These are phyloP conservation scores for cucumber (Cucumis sativus) DNA, from an alignment of 306 rosid genomes.

Conservation along the genomic window Cucumber_9930_V3 NC_026655.2:31352501-31353000, in stretches of 20 bases:
- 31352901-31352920: slow-evolving; percentile 66
- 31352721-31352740: slow-evolving; percentile 49
- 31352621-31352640: slow-evolving; percentile 61
- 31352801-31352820: slow-evolving; percentile 27
- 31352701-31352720: slow-evolving; percentile 24
- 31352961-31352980: slow-evolving; percentile 77
- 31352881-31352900: slow-evolving; percentile 61
- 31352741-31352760: slow-evolving; percentile 39
- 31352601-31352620: slow-evolving; percentile 59
- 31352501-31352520: slow-evolving; percentile 32
- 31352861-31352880: slow-evolving; percentile 45
- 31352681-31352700: slow-evolving; percentile 53
- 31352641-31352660: slow-evolving; percentile 42
- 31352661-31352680: slow-evolving; percentile 73
- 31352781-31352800: slow-evolving; percentile 55
- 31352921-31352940: slow-evolving; percentile 64
- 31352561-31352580: slow-evolving; percentile 39
- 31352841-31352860: slow-evolving; percentile 69
- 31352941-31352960: slow-evolving; percentile 40
- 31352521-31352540: slow-evolving; percentile 44
- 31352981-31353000: slow-evolving; percentile 69
- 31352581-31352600: slow-evolving; percentile 56
- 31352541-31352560: slow-evolving; percentile 28
- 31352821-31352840: slow-evolving; percentile 28
- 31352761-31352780: slow-evolving; percentile 59